phyloP scores from a whole-genome alignment of 345 rosid species.

The Cochlearia excelsa region DNA sequence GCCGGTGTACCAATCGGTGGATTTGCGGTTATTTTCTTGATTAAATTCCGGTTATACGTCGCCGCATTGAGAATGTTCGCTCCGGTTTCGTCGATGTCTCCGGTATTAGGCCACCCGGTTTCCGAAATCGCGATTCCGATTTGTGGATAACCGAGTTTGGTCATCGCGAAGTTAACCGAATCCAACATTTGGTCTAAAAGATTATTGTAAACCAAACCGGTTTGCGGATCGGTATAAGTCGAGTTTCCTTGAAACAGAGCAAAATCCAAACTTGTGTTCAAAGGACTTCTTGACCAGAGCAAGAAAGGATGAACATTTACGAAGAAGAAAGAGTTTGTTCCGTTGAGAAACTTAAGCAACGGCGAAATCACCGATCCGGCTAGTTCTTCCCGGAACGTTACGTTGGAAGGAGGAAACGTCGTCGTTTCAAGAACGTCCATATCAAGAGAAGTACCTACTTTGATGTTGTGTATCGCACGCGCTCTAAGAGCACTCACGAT shows the following conservation, averaged over 20 bases:
- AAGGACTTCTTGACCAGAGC: conserved; percentile 56
- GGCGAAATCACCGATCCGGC: conserved; percentile 46
- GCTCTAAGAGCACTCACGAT: conserved; percentile 46
- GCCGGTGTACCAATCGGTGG: conserved; percentile 72
- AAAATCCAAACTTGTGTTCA: conserved; percentile 39
- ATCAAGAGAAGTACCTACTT: conserved; percentile 66
- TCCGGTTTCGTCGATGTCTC: conserved; percentile 69
- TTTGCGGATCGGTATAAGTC: conserved; percentile 52
- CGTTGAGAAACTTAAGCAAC: conserved; percentile 58
- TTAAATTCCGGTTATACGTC: conserved; percentile 63
- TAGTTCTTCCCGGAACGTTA: conserved; percentile 55
- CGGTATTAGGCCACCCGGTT: conserved; percentile 84
- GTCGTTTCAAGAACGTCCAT: conserved; percentile 55
- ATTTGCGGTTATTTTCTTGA: conserved; percentile 43
- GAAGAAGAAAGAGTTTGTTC: conserved; percentile 67
- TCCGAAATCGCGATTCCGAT: conserved; percentile 56
- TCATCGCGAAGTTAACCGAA: conserved; percentile 53
- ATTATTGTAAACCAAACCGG: conserved; percentile 57
- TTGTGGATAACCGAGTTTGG: conserved; percentile 53
- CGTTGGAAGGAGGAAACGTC: conserved; percentile 68
- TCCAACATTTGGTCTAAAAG: conserved; percentile 86
- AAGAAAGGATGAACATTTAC: conserved; percentile 75
- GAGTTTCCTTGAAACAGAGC: conserved; percentile 49
- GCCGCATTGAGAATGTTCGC: conserved; percentile 72
- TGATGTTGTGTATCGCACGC: conserved; percentile 50